phyloP scores from a whole-genome alignment of 805 yeast genomes.

The Wickerhamomyces bovis region DNA sequence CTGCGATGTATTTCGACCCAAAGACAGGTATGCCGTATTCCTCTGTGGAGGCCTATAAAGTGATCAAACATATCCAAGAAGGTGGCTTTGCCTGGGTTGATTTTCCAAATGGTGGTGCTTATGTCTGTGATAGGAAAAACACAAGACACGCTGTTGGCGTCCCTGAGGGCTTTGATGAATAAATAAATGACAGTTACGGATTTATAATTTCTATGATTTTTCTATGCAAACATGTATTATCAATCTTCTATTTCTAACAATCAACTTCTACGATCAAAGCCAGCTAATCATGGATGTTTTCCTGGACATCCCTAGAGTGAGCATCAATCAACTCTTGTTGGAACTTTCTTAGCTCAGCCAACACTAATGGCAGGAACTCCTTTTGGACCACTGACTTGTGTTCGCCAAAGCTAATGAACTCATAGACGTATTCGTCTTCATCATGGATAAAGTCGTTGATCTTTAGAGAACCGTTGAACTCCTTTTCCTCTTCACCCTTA shows the following conservation, averaged over 20 bases:
- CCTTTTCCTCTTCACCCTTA: slow-evolving; percentile 25
- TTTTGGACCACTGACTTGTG: slow-evolving; percentile 34
- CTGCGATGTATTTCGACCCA: slow-evolving; percentile 85
- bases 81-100: slow-evolving; percentile 51
- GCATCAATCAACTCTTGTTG: slow-evolving; percentile 56
- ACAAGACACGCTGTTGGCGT: slow-evolving; percentile 73
- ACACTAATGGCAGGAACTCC: slow-evolving; percentile 47
- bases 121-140: slow-evolving; percentile 32
- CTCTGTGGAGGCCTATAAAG: slow-evolving; percentile 72
- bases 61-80: slow-evolving; percentile 52
- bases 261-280: background rate
- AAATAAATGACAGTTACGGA: background rate
- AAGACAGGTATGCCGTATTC: slow-evolving; percentile 81
- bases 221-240: slow-evolving; percentile 1
- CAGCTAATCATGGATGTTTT: slow-evolving; percentile 16
- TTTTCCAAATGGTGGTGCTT: slow-evolving; percentile 43
- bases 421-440: slow-evolving; percentile 61
- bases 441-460: slow-evolving; percentile 75
- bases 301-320: slow-evolving; percentile 61
- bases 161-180: slow-evolving; percentile 70
- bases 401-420: slow-evolving; percentile 38
- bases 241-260: slow-evolving; percentile 3
- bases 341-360: slow-evolving; percentile 44
- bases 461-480: slow-evolving; percentile 36
- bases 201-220: no score